Conservation (phyloP, 495 filamentous ascomycete genomes). For the Beverwykella pulmonaria region DNA sequence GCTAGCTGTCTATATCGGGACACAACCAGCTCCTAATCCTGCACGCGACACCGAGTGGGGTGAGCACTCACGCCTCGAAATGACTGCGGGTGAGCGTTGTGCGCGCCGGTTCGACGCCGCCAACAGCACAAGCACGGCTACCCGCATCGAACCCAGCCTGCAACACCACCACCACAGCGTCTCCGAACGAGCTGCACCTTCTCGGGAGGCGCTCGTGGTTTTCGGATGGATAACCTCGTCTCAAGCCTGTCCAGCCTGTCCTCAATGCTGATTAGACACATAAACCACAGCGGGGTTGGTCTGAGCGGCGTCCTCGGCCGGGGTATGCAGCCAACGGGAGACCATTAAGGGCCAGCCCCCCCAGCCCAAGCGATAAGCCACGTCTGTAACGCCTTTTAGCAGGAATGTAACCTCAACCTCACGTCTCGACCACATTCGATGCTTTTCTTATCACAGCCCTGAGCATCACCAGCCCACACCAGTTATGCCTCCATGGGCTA, state of each 20-base stretch:
- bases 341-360: background rate
- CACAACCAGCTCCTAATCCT: background rate
- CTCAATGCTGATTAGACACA: background rate
- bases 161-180: background rate
- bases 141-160: background rate
- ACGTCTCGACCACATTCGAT: background rate
- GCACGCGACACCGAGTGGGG: constrained; percentile 29
- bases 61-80: constrained; percentile 10
- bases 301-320: background rate
- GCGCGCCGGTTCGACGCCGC: constrained; percentile 7
- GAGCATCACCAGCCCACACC: background rate
- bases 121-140: constrained; percentile 3
- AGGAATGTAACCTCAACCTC: constrained; percentile 25
- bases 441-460: constrained; percentile 7
- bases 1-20: constrained; percentile 12
- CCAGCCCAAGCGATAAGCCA: constrained; percentile 1
- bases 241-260: background rate
- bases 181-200: constrained; percentile 7
- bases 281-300: background rate
- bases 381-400: constrained; percentile 26
- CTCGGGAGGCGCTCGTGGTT: constrained; percentile 24
- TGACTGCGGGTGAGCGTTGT: constrained; percentile 3
- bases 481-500: constrained; percentile 3
- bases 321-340: background rate
- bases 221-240: background rate